Base-by-base conservation (phyloP, 2,329 filamentous ascomycete species). In the Periconia macrospinosa region DNA sequence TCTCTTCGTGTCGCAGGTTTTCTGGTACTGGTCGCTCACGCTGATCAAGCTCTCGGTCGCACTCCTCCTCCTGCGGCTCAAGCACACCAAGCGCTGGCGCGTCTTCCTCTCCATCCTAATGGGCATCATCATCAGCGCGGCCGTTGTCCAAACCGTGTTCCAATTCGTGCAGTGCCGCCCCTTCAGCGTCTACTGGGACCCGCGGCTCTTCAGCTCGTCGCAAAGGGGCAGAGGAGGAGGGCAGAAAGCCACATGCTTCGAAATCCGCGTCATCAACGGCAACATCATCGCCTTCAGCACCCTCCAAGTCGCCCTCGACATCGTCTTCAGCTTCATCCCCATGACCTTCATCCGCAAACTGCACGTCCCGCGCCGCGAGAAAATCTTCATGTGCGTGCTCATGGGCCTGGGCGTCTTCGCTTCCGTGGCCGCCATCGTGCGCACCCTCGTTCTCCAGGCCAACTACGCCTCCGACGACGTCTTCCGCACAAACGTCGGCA, bases 1-100 rank as follows among this genome's bases (percentile, higher is more conserved):
- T 30, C 48, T 67, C 56, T 69, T 69, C 56, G 55, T 61, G 20
- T 53, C 52, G 40, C 66, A 69, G 55, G 50, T 65, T 5, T 30
- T 68, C 41, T 69, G 65, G 65, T 64, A 64, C 51, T 68, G 60
- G 52, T 55, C 60, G n/a, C 59, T 67, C n/a, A 60, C 58, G 3
- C 54, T 67, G 10, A 55, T 63, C 47, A 67, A 68, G 41, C 52
- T 67, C 27, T 59, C 54, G 27, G 65, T 69, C 35, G 62, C 62
- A 23, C 46, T 53, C 1, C 57, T 69, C 14, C 59, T 69, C 13
- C 53, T 67, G 1, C 64, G 65, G 40, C 50, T 67, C 17, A 63
- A 65, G 41, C 54, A 52, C 30, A 55, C 56, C 3, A 53, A 44
- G 5, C 50, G 49, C 14, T 69, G 66, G 65, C 53, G 55, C 3